phyloP scores from a whole-genome alignment of 805 yeast species.

The Pichia manshurica region DNA sequence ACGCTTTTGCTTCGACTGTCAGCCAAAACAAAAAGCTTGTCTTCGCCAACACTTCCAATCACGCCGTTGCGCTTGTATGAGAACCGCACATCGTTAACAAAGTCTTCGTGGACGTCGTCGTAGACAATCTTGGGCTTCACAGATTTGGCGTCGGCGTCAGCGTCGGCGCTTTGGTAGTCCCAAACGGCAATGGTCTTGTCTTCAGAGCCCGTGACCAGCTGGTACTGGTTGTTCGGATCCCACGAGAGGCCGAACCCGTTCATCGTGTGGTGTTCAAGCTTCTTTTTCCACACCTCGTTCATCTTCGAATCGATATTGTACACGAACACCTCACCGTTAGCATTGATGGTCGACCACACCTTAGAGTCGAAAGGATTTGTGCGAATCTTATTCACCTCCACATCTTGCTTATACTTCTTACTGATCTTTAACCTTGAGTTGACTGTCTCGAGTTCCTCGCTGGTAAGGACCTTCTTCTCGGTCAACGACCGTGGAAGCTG shows the following conservation, averaged over 20 bases:
- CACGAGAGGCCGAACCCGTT: slow-evolving; percentile 77
- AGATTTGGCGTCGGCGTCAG: neutral
- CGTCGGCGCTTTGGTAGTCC: slow-evolving; percentile 34
- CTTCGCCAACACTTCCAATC: slow-evolving; percentile 75
- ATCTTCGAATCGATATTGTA: slow-evolving; percentile 35
- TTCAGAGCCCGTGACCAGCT: slow-evolving; percentile 57
- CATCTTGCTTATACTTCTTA: slow-evolving; percentile 53
- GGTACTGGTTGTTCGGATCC: slow-evolving; percentile 45
- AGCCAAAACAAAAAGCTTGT: slow-evolving; percentile 45
- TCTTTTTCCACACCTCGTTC: slow-evolving; percentile 21
- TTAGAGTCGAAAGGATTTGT: slow-evolving; percentile 57
- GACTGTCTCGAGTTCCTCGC: slow-evolving; percentile 30
- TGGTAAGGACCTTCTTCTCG: slow-evolving; percentile 20
- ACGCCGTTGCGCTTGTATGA: slow-evolving; percentile 44
- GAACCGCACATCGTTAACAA: slow-evolving; percentile 77
- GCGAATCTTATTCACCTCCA: slow-evolving; percentile 71
- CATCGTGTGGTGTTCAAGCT: slow-evolving; percentile 47
- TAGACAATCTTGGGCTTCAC: slow-evolving; percentile 16
- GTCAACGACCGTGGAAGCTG: slow-evolving; percentile 45
- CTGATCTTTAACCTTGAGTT: slow-evolving; percentile 54
- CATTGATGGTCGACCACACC: slow-evolving; percentile 61
- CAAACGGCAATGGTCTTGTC: slow-evolving; percentile 60
- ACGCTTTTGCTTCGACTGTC: slow-evolving; percentile 41
- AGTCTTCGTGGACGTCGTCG: slow-evolving; percentile 40
- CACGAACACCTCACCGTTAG: slow-evolving; percentile 54